These are phyloP conservation scores for Aspergillus fumigatiaffinis DNA, from an alignment of 2,329 filamentous ascomycete species.

Conservation along the genomic window DNA sequence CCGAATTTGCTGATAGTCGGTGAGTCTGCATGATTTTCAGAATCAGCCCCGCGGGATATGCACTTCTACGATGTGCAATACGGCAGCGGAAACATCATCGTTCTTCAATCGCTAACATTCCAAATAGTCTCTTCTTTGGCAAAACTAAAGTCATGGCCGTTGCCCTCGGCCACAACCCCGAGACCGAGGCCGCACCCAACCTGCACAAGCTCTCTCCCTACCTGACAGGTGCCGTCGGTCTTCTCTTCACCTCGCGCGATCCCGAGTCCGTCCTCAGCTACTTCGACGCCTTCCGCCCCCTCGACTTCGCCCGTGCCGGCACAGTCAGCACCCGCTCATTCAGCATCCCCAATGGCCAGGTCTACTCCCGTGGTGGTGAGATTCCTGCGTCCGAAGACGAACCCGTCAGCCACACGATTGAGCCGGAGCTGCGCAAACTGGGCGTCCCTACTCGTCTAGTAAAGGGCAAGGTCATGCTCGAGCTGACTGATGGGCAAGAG, in stretches of 20 bases:
- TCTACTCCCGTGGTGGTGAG: slow-evolving; percentile 76
- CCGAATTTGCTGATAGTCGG: slow-evolving; percentile 80
- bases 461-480: slow-evolving; percentile 80
- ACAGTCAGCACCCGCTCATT: slow-evolving; percentile 70
- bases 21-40: slow-evolving; percentile 40
- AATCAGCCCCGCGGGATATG: neutral
- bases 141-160: slow-evolving; percentile 99
- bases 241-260: slow-evolving; percentile 81
- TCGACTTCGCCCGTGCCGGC: slow-evolving; percentile 90
- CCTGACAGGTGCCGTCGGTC: slow-evolving; percentile 77
- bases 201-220: slow-evolving; percentile 65
- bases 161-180: slow-evolving; percentile 74
- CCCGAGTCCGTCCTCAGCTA: slow-evolving; percentile 65
- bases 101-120: slow-evolving; percentile 1
- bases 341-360: slow-evolving; percentile 74
- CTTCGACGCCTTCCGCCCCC: slow-evolving; percentile 67
- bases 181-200: slow-evolving; percentile 76
- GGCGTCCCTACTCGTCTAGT: slow-evolving; percentile 86
- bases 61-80: neutral
- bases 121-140: slow-evolving; percentile 85
- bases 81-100: neutral
- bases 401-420: slow-evolving; percentile 78
- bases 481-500: slow-evolving; percentile 44
- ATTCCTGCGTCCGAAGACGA: slow-evolving; percentile 77
- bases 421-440: slow-evolving; percentile 84